Evolutionary conservation across 2,329 filamentous ascomycete genomes (phyloP).

Genomic region (Apiospora arundinis): DNA sequence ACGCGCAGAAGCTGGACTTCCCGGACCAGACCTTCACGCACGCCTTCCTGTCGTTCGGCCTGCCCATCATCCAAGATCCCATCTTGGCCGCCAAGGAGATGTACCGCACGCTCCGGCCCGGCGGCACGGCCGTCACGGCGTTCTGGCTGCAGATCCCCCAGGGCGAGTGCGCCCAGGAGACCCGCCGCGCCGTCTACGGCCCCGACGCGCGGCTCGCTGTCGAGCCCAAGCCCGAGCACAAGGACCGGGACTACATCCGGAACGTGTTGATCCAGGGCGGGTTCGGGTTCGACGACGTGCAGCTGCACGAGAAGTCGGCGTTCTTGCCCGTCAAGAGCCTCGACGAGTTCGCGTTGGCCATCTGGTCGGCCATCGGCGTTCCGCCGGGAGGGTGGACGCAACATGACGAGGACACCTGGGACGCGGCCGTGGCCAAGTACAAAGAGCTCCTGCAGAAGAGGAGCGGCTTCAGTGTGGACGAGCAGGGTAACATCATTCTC

Average conservation of each 20-base stretch:
- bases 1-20: slow-evolving; percentile 30
- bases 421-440: slow-evolving; percentile 29
- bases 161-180: slow-evolving; percentile 29
- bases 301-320: slow-evolving; percentile 28
- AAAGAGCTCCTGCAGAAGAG: slow-evolving; percentile 28
- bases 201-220: slow-evolving; percentile 26
- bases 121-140: slow-evolving; percentile 30
- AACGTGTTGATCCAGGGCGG: slow-evolving; percentile 26
- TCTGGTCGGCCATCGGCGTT: slow-evolving; percentile 32
- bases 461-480: slow-evolving; percentile 26
- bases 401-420: slow-evolving; percentile 31
- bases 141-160: slow-evolving; percentile 32
- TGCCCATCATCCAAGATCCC: slow-evolving; percentile 30
- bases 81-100: slow-evolving; percentile 28
- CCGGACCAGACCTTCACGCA: slow-evolving; percentile 29
- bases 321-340: slow-evolving; percentile 27
- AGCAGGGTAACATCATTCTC: slow-evolving; percentile 17
- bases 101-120: slow-evolving; percentile 28
- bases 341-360: slow-evolving; percentile 28
- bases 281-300: slow-evolving; percentile 25
- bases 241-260: slow-evolving; percentile 26
- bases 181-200: slow-evolving; percentile 28
- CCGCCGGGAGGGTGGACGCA: slow-evolving; percentile 28
- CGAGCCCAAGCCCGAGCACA: slow-evolving; percentile 29
- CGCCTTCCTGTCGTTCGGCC: slow-evolving; percentile 30